phyloP scores from a whole-genome alignment of 1,284 basidiomycete genomes.

The Ceratorhiza oryzae-sativae region DNA sequence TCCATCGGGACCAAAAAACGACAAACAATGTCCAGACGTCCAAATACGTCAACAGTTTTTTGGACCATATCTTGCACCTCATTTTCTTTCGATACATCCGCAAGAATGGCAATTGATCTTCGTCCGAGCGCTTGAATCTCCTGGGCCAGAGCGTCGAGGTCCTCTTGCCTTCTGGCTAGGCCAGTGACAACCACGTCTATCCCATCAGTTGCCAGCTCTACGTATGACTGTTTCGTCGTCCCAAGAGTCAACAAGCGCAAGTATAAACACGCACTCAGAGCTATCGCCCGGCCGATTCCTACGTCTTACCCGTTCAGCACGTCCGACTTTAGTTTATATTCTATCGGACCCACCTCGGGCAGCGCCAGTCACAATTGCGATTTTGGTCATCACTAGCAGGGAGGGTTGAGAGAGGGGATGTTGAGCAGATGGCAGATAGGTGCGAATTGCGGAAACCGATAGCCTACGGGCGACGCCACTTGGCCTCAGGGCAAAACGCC shows the following conservation, averaged over 20 bases:
- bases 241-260: background rate
- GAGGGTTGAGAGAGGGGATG: too few species aligned
- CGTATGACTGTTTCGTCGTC: background rate
- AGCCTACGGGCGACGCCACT: too few species aligned
- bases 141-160: slow-evolving; percentile 49
- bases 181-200: slow-evolving; percentile 54
- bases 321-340: background rate
- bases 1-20: slow-evolving; percentile 36
- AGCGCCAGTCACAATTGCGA: slow-evolving; percentile 54
- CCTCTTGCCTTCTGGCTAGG: slow-evolving; percentile 48
- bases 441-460: too few species aligned
- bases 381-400: background rate
- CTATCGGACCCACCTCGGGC: slow-evolving; percentile 49
- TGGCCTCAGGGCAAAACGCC: too few species aligned
- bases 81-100: slow-evolving; percentile 44
- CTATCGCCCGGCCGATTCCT: slow-evolving; percentile 54
- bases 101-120: slow-evolving; percentile 40
- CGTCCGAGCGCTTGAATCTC: slow-evolving; percentile 51
- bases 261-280: slow-evolving; percentile 46
- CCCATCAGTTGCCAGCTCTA: slow-evolving; percentile 53
- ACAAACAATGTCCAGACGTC: slow-evolving; percentile 46
- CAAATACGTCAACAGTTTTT: slow-evolving; percentile 40
- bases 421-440: too few species aligned
- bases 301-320: background rate
- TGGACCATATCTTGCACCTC: slow-evolving; percentile 44